A percentile compares a stretch with the other conserved stretches of the same genome.
These are phyloP conservation scores for Phytophthora hybrid DNA, from an alignment of 352 stramenopile species.

Conservation along the genomic window DNA sequence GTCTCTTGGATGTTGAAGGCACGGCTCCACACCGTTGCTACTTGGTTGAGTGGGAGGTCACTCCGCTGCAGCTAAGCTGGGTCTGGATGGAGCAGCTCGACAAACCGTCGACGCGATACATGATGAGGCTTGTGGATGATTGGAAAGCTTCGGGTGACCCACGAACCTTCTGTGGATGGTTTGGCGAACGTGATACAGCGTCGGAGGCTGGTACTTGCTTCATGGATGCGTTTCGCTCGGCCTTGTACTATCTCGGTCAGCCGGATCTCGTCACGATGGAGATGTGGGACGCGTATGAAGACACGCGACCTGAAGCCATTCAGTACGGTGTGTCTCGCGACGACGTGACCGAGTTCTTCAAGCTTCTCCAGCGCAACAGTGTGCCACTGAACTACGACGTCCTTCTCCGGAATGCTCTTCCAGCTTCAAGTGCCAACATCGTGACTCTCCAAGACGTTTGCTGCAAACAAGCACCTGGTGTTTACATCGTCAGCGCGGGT, in stretches of 20 bases:
- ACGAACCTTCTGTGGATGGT: not conserved
- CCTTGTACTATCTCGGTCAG: not conserved
- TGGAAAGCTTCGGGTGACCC: not conserved
- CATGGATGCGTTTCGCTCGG: constrained; percentile 4
- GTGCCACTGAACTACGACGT: constrained; percentile 3
- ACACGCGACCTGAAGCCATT: not conserved
- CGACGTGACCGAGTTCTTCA: constrained; percentile 12
- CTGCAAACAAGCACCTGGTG: not conserved
- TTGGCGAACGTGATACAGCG: not conserved
- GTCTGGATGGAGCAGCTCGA: constrained; percentile 13
- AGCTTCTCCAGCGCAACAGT: constrained; percentile 1
- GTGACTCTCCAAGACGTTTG: not conserved
- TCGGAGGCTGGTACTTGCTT: constrained; percentile 9
- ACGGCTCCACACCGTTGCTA: constrained; percentile 6
- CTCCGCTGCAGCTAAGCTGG: constrained; percentile 5
- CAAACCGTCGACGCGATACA: not conserved
- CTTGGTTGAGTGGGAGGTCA: constrained; percentile 4
- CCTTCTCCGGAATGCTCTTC: not conserved
- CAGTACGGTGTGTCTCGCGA: not conserved
- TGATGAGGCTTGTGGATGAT: not conserved
- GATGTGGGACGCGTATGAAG: constrained; percentile 18
- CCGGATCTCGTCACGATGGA: not conserved
- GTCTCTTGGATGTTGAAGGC: not conserved
- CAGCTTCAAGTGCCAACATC: not conserved
- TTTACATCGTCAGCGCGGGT: constrained; percentile 10